phyloP scores from a whole-genome alignment of 345 rosid genomes.

The Noccaea bulbosa region DNA sequence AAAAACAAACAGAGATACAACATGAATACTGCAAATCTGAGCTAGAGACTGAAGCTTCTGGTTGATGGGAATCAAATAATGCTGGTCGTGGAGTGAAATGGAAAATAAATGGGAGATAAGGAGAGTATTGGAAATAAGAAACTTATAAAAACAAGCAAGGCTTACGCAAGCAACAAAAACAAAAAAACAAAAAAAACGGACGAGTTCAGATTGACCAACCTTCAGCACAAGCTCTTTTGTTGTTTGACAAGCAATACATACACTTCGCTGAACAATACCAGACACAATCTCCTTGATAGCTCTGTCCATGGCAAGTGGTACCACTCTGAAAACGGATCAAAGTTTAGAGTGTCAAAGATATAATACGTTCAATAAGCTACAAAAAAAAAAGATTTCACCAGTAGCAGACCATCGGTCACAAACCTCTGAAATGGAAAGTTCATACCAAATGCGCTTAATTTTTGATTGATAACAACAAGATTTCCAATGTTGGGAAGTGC shows the following conservation, averaged over 20 bases:
- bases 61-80: neutral
- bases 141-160: neutral
- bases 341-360: slow-evolving; percentile 7
- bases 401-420: slow-evolving; percentile 35
- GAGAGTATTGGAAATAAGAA: neutral
- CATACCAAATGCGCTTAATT: slow-evolving; percentile 69
- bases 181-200: neutral
- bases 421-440: slow-evolving; percentile 94
- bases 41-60: neutral
- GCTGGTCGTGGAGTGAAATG: neutral
- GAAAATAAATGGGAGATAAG: slow-evolving; percentile 1
- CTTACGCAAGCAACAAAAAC: neutral
- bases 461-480: slow-evolving; percentile 84
- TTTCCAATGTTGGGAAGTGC: slow-evolving; percentile 77
- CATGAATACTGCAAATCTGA: neutral
- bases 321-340: slow-evolving; percentile 56
- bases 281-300: slow-evolving; percentile 93
- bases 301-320: slow-evolving; percentile 91
- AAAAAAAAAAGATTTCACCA: slow-evolving; percentile 15
- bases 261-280: slow-evolving; percentile 95
- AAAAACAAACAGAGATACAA: slow-evolving; percentile 18
- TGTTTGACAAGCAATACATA: slow-evolving; percentile 95
- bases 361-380: slow-evolving; percentile 7
- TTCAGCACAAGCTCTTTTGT: slow-evolving; percentile 97
- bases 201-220: slow-evolving; percentile 51